Evolutionary conservation across 139 green algal species (phyloP).

Genomic region (Chlorella sp.): DNA sequence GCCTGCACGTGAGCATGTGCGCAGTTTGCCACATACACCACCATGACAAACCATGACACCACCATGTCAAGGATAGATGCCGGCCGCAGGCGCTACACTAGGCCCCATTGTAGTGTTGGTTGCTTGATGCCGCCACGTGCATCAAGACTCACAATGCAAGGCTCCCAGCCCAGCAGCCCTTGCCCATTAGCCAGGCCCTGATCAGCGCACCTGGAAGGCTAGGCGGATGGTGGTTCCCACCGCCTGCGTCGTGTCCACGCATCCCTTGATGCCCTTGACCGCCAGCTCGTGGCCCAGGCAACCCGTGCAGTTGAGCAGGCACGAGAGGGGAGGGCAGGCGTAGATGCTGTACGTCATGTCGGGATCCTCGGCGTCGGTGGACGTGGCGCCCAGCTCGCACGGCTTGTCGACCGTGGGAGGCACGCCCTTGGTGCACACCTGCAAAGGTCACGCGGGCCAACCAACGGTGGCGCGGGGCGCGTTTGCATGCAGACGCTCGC

Average conservation of each 20-base stretch:
- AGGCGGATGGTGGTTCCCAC: conserved; percentile 22
- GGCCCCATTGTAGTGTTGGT: background rate
- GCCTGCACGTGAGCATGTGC: too few relatives aligned
- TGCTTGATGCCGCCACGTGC: too few relatives aligned
- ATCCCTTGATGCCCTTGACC: conserved; percentile 27
- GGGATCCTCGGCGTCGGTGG: conserved; percentile 19
- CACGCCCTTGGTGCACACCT: background rate
- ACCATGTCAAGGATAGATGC: too few relatives aligned
- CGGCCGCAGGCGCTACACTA: too few relatives aligned
- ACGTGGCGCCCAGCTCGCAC: conserved; percentile 23
- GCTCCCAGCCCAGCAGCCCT: too few relatives aligned
- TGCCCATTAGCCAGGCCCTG: too few relatives aligned
- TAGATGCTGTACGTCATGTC: conserved; percentile 26
- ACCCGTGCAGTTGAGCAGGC: conserved; percentile 16
- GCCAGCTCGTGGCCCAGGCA: conserved; percentile 30
- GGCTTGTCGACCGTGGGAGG: conserved; percentile 3
- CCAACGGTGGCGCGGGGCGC: too few relatives aligned
- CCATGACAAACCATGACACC: too few relatives aligned
- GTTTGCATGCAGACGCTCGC: too few relatives aligned
- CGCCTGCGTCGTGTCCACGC: conserved; percentile 21
- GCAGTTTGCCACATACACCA: too few relatives aligned
- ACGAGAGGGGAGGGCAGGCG: conserved; percentile 32
- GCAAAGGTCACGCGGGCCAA: background rate
- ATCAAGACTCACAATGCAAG: too few relatives aligned
- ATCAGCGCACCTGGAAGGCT: too few relatives aligned